Conservation (phyloP, 1,139 yeast genomes). For the Taphrina populina region DNA sequence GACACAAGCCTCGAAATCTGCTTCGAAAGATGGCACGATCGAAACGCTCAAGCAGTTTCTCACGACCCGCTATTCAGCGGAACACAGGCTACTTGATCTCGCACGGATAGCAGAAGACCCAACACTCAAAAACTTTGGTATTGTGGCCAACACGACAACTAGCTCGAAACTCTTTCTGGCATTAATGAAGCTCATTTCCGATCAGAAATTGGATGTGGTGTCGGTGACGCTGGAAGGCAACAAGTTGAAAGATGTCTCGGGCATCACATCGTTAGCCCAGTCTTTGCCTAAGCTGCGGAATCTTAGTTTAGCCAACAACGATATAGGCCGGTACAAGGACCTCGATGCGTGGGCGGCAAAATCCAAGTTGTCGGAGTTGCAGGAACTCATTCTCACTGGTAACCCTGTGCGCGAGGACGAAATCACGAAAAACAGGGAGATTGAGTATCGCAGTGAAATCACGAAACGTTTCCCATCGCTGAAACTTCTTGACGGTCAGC, state of each 20-base stretch:
- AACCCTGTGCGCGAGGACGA: constrained; percentile 59
- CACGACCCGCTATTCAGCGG: constrained; percentile 64
- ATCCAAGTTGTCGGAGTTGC: constrained; percentile 65
- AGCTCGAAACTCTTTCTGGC: constrained; percentile 73
- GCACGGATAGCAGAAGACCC: constrained; percentile 69
- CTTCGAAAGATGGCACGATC: constrained; percentile 51
- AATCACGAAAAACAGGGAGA: constrained; percentile 46
- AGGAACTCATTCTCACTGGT: constrained; percentile 73
- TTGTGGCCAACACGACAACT: constrained; percentile 58
- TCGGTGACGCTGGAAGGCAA: constrained; percentile 77
- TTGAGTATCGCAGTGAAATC: constrained; percentile 60
- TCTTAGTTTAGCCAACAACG: constrained; percentile 75
- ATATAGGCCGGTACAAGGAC: constrained; percentile 56
- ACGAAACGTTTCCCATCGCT: constrained; percentile 74
- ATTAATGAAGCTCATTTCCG: constrained; percentile 72
- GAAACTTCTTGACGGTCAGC: constrained; percentile 72
- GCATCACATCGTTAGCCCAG: constrained; percentile 66
- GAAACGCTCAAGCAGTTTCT: constrained; percentile 63
- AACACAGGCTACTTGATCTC: constrained; percentile 65
- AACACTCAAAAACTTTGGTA: constrained; percentile 59
- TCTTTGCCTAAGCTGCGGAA: constrained; percentile 75
- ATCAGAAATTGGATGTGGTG: constrained; percentile 54
- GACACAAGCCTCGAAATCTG: constrained; percentile 32
- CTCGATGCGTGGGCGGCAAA: constrained; percentile 66
- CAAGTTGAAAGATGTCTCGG: constrained; percentile 60